Evolutionary conservation across 371 early-diverging fungal species (phyloP), one percentile per base, ranked within the genome.

Genomic region (Mortierella sp.): DNA sequence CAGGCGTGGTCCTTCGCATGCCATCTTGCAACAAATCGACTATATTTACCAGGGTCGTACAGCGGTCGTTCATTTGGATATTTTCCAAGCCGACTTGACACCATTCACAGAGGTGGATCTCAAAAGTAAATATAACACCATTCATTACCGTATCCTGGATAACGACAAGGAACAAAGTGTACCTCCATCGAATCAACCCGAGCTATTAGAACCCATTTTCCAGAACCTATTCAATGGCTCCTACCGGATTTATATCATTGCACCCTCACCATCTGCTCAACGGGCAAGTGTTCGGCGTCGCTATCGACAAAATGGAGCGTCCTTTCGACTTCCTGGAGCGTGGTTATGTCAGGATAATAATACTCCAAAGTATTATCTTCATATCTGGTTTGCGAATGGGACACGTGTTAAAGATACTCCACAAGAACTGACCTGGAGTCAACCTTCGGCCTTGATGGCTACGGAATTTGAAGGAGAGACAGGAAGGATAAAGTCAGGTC

Each of bases 301-400:
- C 9, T 9, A 9, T 9, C 37, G 37, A 3, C 3, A 37, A 37
- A 37, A 37, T 5, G 37, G 37, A 37, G 37, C 5, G 9, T 9
- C 37, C 9, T 37, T 37, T 37, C 3, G 37, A 37, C 5, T 37
- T 9, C 37, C 37, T 37, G 37, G 37, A 37, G 9, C 9, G 37
- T 37, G 37, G 37, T 9, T 37, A 37, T 37, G 37, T 9, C 3
- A 5, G 37, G 37, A 37, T 5, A 3, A 5, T 9, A 37, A 70
- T 26, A n/a, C 53, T 19, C 29, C n/a, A n/a, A n/a, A 68, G 0
- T 66, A 68, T 28, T 77, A 68, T 18, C 58, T 77, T 9, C 79
- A 77, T 19, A 26, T 77, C 23, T 77, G 79, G 79, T 77, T 77
- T 58, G 62, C 68, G 16, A 77, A 77, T 47, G 79, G 79, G 4